Base-by-base conservation (phyloP, 139 green algal genomes). In the Volvox reticuliferus region DNA sequence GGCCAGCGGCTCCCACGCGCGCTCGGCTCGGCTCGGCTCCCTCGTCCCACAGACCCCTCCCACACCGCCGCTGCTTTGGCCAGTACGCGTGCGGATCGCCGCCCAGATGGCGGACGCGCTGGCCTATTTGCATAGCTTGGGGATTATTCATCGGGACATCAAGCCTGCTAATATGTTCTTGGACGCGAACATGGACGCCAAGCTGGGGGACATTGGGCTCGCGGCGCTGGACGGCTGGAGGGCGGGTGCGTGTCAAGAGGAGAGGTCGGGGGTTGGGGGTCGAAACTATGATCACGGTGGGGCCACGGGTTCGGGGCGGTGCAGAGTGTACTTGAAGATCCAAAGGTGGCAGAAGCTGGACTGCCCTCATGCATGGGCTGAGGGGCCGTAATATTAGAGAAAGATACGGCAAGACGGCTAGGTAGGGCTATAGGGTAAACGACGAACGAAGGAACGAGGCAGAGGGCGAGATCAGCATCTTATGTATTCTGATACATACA, bases 121-220 rank as follows among this genome's bases (percentile, higher is more conserved):
- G 32, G 37, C 78, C 21, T 92, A 92, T 89, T 68, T 94, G 82
- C 92, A 94, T 68, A 62, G 37, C 76, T 76, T 85, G 30, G 92
- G 92, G 50, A 94, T 94, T 83, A 92, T 93, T 1, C 92, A 94
- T 87, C 67, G 90, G 17, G 90, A 93, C 85, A 93, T 93, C 78
- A 93, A 93, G 87, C 93, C 93, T 14, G 90, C 93, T 44, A 95
- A 95, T 85, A 90, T 95, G 88, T 95, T 95, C 90, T 85, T 95
- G 61, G 93, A 95, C 88, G 65, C 35, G 24, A 90, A 93, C 85
- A 62, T 85, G 36, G 91, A 93, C 63, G 93, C 93, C 36, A 93
- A 95, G 82, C 91, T 95, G 28, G 93, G 93, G 12, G 93, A 95
- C 88, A 93, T 95, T 22, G 93, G 93, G 1, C 82, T 93, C 36